These are phyloP conservation scores for Colletotrichum liaoningense DNA, from an alignment of 2,329 filamentous ascomycete species.

Conservation along the genomic window DNA sequence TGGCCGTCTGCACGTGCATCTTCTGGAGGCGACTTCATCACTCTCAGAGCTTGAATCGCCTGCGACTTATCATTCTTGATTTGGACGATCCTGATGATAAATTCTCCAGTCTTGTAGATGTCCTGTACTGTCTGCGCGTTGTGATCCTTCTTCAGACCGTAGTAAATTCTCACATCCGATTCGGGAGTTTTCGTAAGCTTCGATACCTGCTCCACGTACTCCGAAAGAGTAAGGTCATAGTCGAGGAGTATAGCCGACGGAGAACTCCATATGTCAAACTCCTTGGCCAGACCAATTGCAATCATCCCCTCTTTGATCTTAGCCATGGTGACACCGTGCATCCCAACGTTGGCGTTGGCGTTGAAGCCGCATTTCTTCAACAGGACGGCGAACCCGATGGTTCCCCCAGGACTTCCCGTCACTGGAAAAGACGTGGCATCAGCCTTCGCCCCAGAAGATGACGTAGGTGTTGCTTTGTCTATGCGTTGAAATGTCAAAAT, in stretches of 20 bases:
- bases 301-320: not conserved
- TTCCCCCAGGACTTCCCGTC: not conserved
- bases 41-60: not conserved
- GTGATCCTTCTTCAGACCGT: constrained; percentile 4
- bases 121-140: constrained; percentile 2
- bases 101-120: constrained; percentile 2
- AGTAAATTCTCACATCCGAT: not conserved
- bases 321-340: not conserved
- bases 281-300: not conserved
- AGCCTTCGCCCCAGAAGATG: too few relatives aligned
- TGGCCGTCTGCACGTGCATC: not conserved
- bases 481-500: constrained; percentile 2
- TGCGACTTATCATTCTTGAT: not conserved
- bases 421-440: too few relatives aligned
- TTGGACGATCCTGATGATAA: constrained; percentile 5
- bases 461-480: not conserved
- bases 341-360: not conserved
- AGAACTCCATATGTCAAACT: constrained; percentile 9
- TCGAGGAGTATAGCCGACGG: not conserved
- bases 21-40: not conserved
- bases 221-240: not conserved
- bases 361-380: not conserved
- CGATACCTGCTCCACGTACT: not conserved
- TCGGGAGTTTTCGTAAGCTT: not conserved
- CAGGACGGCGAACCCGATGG: not conserved